These are phyloP conservation scores for Hemerocallis citrina DNA, from an alignment of 106 monocot genomes.

Conservation along the genomic window DNA sequence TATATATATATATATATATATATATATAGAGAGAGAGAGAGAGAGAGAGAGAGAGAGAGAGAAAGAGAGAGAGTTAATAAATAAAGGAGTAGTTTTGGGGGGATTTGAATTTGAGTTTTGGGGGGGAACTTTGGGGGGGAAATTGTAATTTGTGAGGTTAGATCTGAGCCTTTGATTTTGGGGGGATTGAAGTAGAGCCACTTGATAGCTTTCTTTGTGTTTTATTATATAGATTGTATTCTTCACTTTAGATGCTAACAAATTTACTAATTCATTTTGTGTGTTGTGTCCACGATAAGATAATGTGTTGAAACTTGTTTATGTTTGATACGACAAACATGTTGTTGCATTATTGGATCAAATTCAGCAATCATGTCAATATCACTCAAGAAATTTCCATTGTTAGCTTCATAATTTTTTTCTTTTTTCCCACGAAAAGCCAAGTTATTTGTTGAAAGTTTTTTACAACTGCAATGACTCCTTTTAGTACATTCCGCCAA, in stretches of 20 bases:
- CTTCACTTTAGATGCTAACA: constrained; percentile 1
- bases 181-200: no score
- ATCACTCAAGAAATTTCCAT: constrained; percentile 4
- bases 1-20: no score
- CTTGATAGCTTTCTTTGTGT: no score
- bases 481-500: not conserved
- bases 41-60: no score
- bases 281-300: constrained; percentile 10
- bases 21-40: no score
- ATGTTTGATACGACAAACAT: constrained; percentile 2
- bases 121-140: no score
- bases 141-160: no score
- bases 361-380: constrained; percentile 16
- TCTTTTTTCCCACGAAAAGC: constrained; percentile 4
- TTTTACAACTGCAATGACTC: constrained; percentile 6
- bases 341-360: constrained; percentile 10
- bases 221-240: not conserved
- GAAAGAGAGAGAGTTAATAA: no score
- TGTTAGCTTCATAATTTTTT: constrained; percentile 7
- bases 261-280: constrained; percentile 13
- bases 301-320: constrained; percentile 7
- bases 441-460: not conserved
- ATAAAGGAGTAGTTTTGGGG: no score
- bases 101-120: no score
- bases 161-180: no score